Evolutionary conservation across 2,329 filamentous ascomycete species (phyloP).

Genomic region (Pestalotiopsis sp.): DNA sequence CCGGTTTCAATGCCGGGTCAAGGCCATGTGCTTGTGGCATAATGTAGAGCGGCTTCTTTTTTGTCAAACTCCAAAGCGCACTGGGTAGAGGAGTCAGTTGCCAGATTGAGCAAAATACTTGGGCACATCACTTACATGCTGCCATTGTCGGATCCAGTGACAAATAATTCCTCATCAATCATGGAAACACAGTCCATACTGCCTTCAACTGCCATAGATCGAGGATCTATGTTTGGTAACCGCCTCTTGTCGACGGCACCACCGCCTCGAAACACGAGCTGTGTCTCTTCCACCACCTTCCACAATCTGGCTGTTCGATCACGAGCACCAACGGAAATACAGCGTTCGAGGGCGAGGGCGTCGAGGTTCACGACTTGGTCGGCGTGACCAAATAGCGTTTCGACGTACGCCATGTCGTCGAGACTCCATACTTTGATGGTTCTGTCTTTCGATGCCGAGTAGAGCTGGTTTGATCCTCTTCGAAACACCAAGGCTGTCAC

Average conservation of each 20-base stretch:
- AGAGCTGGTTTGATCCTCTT: conserved; percentile 86
- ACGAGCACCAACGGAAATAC: conserved; percentile 85
- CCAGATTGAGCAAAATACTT: conserved; percentile 57
- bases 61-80: conserved; percentile 70
- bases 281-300: conserved; percentile 95
- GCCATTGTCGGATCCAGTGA: conserved; percentile 93
- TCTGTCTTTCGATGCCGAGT: conserved; percentile 86
- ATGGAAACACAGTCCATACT: conserved; percentile 92
- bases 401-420: conserved; percentile 83
- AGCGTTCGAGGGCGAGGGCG: conserved; percentile 82
- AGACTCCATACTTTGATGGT: conserved; percentile 96
- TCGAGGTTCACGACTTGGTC: conserved; percentile 86
- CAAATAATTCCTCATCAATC: conserved; percentile 84
- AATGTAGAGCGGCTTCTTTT: conserved; percentile 91
- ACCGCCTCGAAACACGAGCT: conserved; percentile 90
- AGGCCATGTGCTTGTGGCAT: conserved; percentile 82
- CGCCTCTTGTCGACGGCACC: conserved; percentile 55
- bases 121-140: conserved; percentile 48
- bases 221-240: conserved; percentile 43
- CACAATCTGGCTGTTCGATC: conserved; percentile 91
- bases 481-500: conserved; percentile 86
- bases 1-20: conserved; percentile 69
- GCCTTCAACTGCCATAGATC: conserved; percentile 70
- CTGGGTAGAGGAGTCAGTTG: background rate
- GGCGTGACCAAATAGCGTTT: conserved; percentile 95